These are phyloP conservation scores for Barbatosphaeria neglecta DNA, from an alignment of 495 filamentous ascomycete genomes.

Conservation along the genomic window DNA sequence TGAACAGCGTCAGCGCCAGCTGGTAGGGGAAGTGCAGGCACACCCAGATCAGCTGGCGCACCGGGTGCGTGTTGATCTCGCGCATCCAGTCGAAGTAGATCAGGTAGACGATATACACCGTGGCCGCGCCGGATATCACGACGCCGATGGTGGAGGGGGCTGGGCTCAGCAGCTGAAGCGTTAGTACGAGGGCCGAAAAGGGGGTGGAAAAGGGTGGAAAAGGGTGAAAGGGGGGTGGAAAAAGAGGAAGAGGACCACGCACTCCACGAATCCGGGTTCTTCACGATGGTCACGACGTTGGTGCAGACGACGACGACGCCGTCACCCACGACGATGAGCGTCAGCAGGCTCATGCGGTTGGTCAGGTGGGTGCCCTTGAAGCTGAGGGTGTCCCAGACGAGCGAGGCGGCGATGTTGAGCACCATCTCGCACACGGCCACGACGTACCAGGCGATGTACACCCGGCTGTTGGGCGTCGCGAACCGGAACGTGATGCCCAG, in stretches of 20 bases:
- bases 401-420: constrained; percentile 39
- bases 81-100: constrained; percentile 55
- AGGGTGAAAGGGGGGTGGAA: background rate
- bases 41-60: constrained; percentile 55
- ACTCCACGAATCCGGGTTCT: constrained; percentile 15
- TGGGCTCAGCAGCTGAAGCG: background rate
- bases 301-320: constrained; percentile 30
- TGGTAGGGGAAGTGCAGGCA: constrained; percentile 63
- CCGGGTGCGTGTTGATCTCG: constrained; percentile 37
- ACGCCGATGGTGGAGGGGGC: constrained; percentile 12
- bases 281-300: constrained; percentile 15
- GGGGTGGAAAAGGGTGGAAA: too few relatives aligned
- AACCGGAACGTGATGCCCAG: constrained; percentile 33
- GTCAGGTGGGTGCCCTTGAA: constrained; percentile 55
- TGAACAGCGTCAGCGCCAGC: constrained; percentile 47
- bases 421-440: constrained; percentile 42
- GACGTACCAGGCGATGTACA: constrained; percentile 37
- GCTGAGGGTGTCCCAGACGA: constrained; percentile 39
- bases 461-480: constrained; percentile 12
- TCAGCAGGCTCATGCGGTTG: constrained; percentile 52
- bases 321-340: constrained; percentile 59
- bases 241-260: background rate
- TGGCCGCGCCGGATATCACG: constrained; percentile 14
- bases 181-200: background rate
- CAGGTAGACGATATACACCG: constrained; percentile 55